Evolutionary conservation across 495 filamentous ascomycete species (phyloP), one percentile per base, ranked within the genome.

Genomic region (Lepidopterella palustris): DNA sequence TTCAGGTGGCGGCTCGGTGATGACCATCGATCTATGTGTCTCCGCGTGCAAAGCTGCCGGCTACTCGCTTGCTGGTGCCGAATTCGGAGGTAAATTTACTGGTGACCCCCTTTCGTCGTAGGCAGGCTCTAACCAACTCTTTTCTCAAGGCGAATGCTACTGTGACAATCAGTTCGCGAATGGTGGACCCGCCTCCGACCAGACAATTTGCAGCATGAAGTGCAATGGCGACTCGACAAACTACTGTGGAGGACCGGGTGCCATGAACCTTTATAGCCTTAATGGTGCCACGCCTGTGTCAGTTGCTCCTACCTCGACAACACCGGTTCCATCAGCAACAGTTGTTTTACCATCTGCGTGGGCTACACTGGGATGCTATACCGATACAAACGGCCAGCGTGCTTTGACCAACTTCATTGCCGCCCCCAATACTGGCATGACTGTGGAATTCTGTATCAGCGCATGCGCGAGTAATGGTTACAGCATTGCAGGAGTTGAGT

Each of bases 101-200:
- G n/a, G n/a, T n/a, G n/a, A n/a, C n/a, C n/a, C n/a, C n/a, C n/a
- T n/a, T n/a, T n/a, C n/a, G n/a, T n/a, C n/a, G n/a, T n/a, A n/a
- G n/a, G n/a, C n/a, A n/a, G n/a, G n/a, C n/a, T n/a, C n/a, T n/a
- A n/a, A n/a, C n/a, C n/a, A n/a, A n/a, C n/a, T n/a, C n/a, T n/a
- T n/a, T n/a, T n/a, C n/a, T n/a, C n/a, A n/a, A n/a, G 47, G 48
- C 27, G 53, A 62, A 58, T 62, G 60, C 25, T 62, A 39, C 45
- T 62, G 60, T 42, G 60, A 48, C 8, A 62, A 62, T 45, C 20
- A 26, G 6, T 28, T 52, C 23, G 24, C 6, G 1, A 58, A 62
- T 25, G 54, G 45, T 15, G 45, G n/a, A 18, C 45, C 23, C 3
- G n/a, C 23, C 3, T 18, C 45, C n/a, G 45, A 49, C 24, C 45